Base-by-base conservation (phyloP, 768 basidiomycete genomes). In the Gymnopilus dilepis region DNA sequence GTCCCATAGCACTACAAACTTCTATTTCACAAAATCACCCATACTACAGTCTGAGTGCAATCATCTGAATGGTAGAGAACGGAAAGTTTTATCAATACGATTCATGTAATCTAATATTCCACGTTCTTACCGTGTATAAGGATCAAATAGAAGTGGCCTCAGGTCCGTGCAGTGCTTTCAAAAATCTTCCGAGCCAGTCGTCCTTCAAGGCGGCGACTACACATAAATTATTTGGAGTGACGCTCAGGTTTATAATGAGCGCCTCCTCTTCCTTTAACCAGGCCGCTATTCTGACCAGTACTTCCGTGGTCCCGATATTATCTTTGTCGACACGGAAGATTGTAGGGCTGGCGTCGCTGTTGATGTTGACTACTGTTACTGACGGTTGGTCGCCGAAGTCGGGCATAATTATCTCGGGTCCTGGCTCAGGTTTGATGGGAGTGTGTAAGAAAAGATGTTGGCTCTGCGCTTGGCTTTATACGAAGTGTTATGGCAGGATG, bases 361-460 rank as follows among this genome's bases (percentile, higher is more conserved):
- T 50, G 52, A 63, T 28, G 41, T 63, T 63, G 45, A 63, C 45
- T 26, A 63, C 41, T 11, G 62, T 63, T 21, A 62, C 56, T 2
- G 34, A 41, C 0, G 61, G 61, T 15, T 62, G 56, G 22, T 6
- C 8, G 19, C 24, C 45, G 19, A 47, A 8, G 45, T 24, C 21
- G 19, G 45, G 34, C 34, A 37, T 37, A 15, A 2, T 37, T 37
- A n/a, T n/a, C n/a, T n/a, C n/a, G n/a, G n/a, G n/a, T n/a, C n/a
- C n/a, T n/a, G n/a, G n/a, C n/a, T n/a, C n/a, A n/a, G n/a, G n/a
- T n/a, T 15, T 37, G 34, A 37, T 37, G 34, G 15, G 15, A 15
- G 34, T 37, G 15, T 4, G 34, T 9, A 37, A 8, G 34, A 37
- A 37, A n/a, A n/a, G n/a, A n/a, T n/a, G n/a, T n/a, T n/a, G n/a